These are phyloP conservation scores for Alternaria infectoria DNA, from an alignment of 2,329 filamentous ascomycete species.

Conservation along the genomic window DNA sequence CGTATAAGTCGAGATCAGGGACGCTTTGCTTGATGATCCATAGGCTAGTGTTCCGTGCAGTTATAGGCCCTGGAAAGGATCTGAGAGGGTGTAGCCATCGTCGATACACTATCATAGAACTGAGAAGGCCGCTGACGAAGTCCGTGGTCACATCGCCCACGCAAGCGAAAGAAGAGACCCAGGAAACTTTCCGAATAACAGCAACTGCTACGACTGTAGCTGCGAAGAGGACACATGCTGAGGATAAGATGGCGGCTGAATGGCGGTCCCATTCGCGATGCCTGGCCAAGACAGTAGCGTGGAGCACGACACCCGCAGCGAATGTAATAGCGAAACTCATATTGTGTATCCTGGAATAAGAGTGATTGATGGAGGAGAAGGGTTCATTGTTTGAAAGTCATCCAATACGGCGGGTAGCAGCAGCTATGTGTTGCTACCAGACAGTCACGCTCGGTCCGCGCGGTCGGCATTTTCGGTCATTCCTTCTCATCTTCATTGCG, in stretches of 20 bases:
- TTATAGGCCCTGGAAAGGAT: background rate
- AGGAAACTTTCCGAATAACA: background rate
- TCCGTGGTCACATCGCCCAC: background rate
- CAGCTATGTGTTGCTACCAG: background rate
- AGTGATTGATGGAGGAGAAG: background rate
- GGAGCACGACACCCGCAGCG: slow-evolving; percentile 1
- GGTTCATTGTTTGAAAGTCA: background rate
- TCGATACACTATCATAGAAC: slow-evolving; percentile 16
- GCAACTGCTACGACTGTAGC: background rate
- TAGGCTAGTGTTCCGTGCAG: background rate
- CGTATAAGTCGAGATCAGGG: slow-evolving; percentile 16
- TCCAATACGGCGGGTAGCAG: background rate
- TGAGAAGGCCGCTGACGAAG: slow-evolving; percentile 3
- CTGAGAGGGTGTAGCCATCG: background rate
- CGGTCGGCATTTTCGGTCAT: background rate
- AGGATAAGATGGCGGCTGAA: background rate
- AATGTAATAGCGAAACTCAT: background rate
- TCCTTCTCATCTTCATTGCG: background rate
- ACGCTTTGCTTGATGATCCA: background rate
- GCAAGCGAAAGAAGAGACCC: background rate
- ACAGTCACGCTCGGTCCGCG: background rate
- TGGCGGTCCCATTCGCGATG: slow-evolving; percentile 13
- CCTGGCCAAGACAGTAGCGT: slow-evolving; percentile 6
- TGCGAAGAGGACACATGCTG: background rate
- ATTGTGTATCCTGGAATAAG: background rate